Evolutionary conservation across 768 basidiomycete genomes (phyloP).

Genomic region (Tephrocybe sp.): DNA sequence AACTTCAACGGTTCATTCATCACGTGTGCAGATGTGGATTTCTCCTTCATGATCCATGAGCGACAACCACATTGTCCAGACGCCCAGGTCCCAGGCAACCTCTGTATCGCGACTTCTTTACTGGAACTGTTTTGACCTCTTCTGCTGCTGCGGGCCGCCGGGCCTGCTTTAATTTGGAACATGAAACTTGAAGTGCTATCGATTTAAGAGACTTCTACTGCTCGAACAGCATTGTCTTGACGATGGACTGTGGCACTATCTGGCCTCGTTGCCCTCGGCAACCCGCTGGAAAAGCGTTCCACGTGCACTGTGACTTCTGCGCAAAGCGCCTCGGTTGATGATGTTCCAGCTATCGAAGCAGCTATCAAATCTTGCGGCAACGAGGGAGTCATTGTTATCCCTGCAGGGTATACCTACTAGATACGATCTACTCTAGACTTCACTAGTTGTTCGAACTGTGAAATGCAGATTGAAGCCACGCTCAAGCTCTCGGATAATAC

Average conservation of each 20-base stretch:
- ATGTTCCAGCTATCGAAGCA: slow-evolving; percentile 27
- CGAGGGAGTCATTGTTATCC: slow-evolving; percentile 27
- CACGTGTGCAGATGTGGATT: no score
- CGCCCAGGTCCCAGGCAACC: no score
- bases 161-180: no score
- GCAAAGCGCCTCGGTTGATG: slow-evolving; percentile 21
- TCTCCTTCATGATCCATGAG: no score
- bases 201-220: no score
- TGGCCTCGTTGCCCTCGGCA: neutral
- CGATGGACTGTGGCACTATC: slow-evolving; percentile 1
- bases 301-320: slow-evolving; percentile 25
- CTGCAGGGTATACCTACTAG: slow-evolving; percentile 22
- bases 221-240: neutral
- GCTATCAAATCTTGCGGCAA: slow-evolving; percentile 29
- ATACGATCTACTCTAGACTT: slow-evolving; percentile 26
- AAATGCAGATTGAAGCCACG: slow-evolving; percentile 28
- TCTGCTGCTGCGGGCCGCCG: no score
- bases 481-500: slow-evolving; percentile 26
- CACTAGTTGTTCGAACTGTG: slow-evolving; percentile 26
- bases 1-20: neutral
- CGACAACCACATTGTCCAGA: no score
- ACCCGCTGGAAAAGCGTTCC: slow-evolving; percentile 21
- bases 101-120: no score
- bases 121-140: no score
- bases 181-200: no score